Evolutionary conservation across 2,329 filamentous ascomycete species (phyloP), one percentile per base, ranked within the genome.

Genomic region (Fusarium oligoseptatum): DNA sequence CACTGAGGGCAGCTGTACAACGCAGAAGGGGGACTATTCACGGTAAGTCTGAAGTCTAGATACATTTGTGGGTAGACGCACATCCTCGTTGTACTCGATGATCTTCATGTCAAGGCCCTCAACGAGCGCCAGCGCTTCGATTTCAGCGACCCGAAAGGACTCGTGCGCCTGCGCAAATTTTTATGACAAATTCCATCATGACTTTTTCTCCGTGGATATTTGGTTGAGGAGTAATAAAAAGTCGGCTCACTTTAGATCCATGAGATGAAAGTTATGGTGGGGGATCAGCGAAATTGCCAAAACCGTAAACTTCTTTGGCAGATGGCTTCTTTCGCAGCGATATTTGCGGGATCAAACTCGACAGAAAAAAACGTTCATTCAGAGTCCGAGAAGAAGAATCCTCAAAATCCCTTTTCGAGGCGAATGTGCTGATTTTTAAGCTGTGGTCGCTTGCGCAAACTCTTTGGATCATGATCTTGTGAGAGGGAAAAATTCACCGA

Each of bases 111-210:
- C 83, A 39, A 97, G 85, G 11, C 87, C 87, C 66, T 92, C 89
- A 6, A 96, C 81, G 11, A 90, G 85, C 5, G 95, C 95, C 22
- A 99, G 86, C 27, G 97, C 92, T 79, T 96, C 86, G 15, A 98
- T 89, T 83, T 99, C 97, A 4, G 95, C 91, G 66, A 91, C 87
- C 43, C 96, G 93, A 81, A 99, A 99, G n/a, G 91, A 93, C 85
- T 98, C 95, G 82, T 98, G 95, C 68, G 90, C 88, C 83, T 98
- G 97, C 52, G 92, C 93, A 81, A 98, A 95, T 78, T 96, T 96
- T 94, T 74, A 99, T 92, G 70, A 99, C 88, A 80, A 94, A 98
- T 72, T 97, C 91, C 91, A 92, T 91, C 37, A 64, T 70, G 61
- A 66, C 58, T 50, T 68, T 29, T 24, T 22, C 36, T 22, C 48